phyloP scores from a whole-genome alignment of 257 asterid genomes.

The Solanum lycopersicoides region DNA sequence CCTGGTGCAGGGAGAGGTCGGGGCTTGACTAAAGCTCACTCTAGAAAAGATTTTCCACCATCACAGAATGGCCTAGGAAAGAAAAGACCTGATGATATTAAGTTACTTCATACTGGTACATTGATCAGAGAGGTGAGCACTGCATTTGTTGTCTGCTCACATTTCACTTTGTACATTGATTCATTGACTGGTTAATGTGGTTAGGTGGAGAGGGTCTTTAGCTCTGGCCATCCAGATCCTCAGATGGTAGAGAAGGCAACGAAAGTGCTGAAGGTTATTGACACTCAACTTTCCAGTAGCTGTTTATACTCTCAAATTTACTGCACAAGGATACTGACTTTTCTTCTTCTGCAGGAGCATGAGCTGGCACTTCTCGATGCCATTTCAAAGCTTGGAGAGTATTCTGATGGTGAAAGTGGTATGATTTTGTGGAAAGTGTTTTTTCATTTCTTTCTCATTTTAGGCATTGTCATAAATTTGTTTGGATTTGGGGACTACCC shows the following conservation, averaged over 20 bases:
- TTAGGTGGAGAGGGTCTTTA: slow-evolving; percentile 80
- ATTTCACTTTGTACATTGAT: neutral
- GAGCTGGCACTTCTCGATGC: slow-evolving; percentile 82
- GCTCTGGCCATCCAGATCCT: slow-evolving; percentile 62
- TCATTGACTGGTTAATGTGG: slow-evolving; percentile 6
- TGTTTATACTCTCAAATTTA: neutral
- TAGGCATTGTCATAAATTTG: neutral
- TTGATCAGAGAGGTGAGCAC: slow-evolving; percentile 68
- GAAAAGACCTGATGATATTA: slow-evolving; percentile 63
- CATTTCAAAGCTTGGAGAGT: slow-evolving; percentile 62
- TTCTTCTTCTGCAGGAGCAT: slow-evolving; percentile 51
- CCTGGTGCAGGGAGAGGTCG: slow-evolving; percentile 82
- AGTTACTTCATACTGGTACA: slow-evolving; percentile 76
- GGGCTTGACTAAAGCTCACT: slow-evolving; percentile 62
- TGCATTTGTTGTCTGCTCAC: neutral
- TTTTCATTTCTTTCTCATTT: neutral
- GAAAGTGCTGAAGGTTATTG: slow-evolving; percentile 74
- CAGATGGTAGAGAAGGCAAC: slow-evolving; percentile 76
- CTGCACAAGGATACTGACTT: neutral
- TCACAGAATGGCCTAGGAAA: slow-evolving; percentile 69
- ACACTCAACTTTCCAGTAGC: neutral
- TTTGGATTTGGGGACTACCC: neutral
- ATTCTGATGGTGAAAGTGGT: slow-evolving; percentile 94
- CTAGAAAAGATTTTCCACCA: slow-evolving; percentile 60
- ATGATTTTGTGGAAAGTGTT: neutral